phyloP scores from a whole-genome alignment of 1,139 yeast species.

The Candida freyschussii region DNA sequence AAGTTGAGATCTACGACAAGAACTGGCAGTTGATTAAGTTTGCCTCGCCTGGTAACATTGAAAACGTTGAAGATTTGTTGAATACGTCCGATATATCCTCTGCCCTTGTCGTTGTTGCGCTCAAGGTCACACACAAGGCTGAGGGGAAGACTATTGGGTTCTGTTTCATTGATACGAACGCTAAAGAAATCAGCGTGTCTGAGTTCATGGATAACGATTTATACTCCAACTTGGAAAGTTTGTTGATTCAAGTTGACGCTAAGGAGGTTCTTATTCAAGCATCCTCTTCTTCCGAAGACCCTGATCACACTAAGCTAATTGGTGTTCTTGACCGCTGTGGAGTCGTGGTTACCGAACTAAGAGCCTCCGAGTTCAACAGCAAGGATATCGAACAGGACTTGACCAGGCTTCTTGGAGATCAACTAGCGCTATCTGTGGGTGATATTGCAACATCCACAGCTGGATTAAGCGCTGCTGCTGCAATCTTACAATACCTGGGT shows the following conservation, averaged over 20 bases:
- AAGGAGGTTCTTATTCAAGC: slow-evolving; percentile 71
- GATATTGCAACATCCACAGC: slow-evolving; percentile 35
- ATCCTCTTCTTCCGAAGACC: slow-evolving; percentile 39
- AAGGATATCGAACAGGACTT: slow-evolving; percentile 65
- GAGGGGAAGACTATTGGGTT: slow-evolving; percentile 65
- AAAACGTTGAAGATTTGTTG: slow-evolving; percentile 72
- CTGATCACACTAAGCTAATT: slow-evolving; percentile 42
- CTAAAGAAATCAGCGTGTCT: slow-evolving; percentile 59
- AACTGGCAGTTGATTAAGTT: slow-evolving; percentile 52
- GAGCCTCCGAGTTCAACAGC: slow-evolving; percentile 49
- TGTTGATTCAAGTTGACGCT: slow-evolving; percentile 82
- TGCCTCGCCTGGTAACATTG: slow-evolving; percentile 91
- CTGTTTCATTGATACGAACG: slow-evolving; percentile 72
- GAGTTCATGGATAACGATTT: slow-evolving; percentile 88
- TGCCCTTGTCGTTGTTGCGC: slow-evolving; percentile 69
- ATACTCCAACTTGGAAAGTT: slow-evolving; percentile 78
- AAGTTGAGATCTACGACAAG: slow-evolving; percentile 68
- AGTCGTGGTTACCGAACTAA: slow-evolving; percentile 59
- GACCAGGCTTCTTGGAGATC: slow-evolving; percentile 51
- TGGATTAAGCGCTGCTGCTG: slow-evolving; percentile 52
- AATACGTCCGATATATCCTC: slow-evolving; percentile 47
- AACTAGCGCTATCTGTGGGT: slow-evolving; percentile 57
- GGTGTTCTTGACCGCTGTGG: slow-evolving; percentile 73
- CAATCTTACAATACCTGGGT: slow-evolving; percentile 60
- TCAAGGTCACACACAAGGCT: slow-evolving; percentile 47